Evolutionary conservation across 176 grass and related monocot genomes (phyloP).

Genomic region (Oryza nivara): DNA sequence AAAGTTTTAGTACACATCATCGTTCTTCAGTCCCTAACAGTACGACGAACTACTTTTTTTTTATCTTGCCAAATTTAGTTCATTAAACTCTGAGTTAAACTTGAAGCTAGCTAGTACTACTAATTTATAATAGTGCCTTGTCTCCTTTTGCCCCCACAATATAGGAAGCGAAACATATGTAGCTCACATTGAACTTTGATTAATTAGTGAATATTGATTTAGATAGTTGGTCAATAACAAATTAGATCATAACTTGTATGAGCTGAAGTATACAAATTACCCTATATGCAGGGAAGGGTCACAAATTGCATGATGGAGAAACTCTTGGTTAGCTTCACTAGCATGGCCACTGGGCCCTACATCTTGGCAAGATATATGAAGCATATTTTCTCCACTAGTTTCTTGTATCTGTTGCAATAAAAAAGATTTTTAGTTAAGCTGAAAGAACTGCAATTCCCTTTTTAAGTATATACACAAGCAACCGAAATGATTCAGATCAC

Average conservation of each 20-base stretch:
- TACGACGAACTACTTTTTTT: not conserved
- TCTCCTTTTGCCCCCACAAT: not conserved
- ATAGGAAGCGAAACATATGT: not conserved
- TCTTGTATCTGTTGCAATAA: conserved; percentile 52
- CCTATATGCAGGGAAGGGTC: conserved; percentile 63
- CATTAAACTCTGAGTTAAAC: not conserved
- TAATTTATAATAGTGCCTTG: not conserved
- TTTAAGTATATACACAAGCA: not conserved
- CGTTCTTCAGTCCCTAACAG: not conserved
- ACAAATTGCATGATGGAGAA: conserved; percentile 35
- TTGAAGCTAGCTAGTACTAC: not conserved
- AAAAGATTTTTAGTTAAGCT: conserved; percentile 14
- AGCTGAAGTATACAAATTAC: conserved; percentile 31
- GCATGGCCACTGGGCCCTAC: conserved; percentile 42
- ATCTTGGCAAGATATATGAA: conserved; percentile 44
- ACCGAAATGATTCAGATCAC: not conserved
- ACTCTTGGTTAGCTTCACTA: conserved; percentile 40
- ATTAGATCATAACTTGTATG: too few species aligned
- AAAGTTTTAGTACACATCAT: not conserved
- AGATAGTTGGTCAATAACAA: too few species aligned
- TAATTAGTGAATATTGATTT: not conserved
- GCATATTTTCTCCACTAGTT: conserved; percentile 47
- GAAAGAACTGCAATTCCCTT: not conserved
- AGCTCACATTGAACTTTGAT: not conserved
- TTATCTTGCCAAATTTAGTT: not conserved